Evolutionary conservation across 208 protist species (phyloP).

Genomic region (Polymyxa betae): DNA sequence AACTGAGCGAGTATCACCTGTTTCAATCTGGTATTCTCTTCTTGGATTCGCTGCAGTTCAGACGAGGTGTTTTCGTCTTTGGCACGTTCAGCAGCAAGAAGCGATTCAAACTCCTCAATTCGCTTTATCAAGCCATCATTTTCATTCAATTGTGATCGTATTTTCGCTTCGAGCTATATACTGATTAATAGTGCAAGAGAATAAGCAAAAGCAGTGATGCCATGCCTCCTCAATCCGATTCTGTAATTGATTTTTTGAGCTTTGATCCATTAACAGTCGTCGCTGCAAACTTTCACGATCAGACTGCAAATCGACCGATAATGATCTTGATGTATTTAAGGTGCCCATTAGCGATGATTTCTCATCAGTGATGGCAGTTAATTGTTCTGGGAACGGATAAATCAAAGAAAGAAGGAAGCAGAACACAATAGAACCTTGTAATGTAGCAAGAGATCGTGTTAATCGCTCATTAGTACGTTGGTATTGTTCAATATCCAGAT

Average conservation of each 20-base stretch:
- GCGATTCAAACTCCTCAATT: background rate
- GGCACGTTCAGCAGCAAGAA: background rate
- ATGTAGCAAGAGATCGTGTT: background rate
- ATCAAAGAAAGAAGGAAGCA: background rate
- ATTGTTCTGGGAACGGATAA: slow-evolving; percentile 13
- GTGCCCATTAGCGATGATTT: background rate
- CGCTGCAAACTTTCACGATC: background rate
- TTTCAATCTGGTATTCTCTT: slow-evolving; percentile 34
- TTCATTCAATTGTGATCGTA: background rate
- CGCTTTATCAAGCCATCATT: background rate
- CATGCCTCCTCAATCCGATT: background rate
- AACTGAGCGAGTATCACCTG: background rate
- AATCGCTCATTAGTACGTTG: background rate
- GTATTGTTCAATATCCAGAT: slow-evolving; percentile 24
- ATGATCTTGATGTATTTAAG: background rate
- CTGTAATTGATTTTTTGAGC: background rate
- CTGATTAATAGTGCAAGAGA: background rate
- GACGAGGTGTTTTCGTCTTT: background rate
- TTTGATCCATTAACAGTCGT: slow-evolving; percentile 36
- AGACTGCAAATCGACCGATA: slow-evolving; percentile 19
- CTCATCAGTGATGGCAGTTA: background rate
- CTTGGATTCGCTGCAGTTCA: background rate
- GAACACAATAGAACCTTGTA: background rate
- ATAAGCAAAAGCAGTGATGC: background rate
- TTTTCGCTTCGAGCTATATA: background rate